These are phyloP conservation scores for Aethionema arabicum DNA, from an alignment of 345 rosid genomes.

Conservation along the genomic window DNA sequence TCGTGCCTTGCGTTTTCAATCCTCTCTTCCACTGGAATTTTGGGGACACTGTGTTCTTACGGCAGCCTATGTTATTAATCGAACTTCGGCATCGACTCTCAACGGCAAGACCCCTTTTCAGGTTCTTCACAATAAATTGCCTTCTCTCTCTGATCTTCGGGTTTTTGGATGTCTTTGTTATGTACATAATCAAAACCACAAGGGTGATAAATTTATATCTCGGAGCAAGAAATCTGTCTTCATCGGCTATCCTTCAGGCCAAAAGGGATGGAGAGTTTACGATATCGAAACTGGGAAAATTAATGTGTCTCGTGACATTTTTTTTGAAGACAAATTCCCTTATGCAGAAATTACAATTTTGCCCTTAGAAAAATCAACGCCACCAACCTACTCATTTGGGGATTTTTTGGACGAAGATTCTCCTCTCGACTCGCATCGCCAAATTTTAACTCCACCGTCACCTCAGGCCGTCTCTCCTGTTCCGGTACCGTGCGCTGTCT, in stretches of 20 bases:
- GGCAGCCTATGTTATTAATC: too few species aligned
- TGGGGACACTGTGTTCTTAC: too few species aligned
- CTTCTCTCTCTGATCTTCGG: neutral
- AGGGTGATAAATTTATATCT: neutral
- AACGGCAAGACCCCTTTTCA: neutral
- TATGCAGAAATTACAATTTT: neutral
- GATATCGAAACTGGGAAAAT: neutral
- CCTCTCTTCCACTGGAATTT: too few species aligned
- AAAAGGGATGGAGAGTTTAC: too few species aligned
- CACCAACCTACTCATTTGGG: neutral
- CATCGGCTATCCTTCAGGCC: neutral
- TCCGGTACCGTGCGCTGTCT: too few species aligned
- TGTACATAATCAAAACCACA: neutral
- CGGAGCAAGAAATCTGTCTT: neutral
- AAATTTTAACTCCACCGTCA: too few species aligned
- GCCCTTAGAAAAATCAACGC: neutral
- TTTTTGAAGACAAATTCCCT: neutral
- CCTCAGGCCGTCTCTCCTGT: too few species aligned
- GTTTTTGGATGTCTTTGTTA: neutral
- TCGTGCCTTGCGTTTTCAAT: too few species aligned
- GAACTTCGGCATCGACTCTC: neutral
- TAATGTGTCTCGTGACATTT: neutral
- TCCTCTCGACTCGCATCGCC: too few species aligned
- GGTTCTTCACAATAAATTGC: neutral
- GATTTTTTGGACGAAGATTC: neutral